These are phyloP conservation scores for Ogataea allantospora DNA, from an alignment of 805 yeast genomes.

Conservation along the genomic window DNA sequence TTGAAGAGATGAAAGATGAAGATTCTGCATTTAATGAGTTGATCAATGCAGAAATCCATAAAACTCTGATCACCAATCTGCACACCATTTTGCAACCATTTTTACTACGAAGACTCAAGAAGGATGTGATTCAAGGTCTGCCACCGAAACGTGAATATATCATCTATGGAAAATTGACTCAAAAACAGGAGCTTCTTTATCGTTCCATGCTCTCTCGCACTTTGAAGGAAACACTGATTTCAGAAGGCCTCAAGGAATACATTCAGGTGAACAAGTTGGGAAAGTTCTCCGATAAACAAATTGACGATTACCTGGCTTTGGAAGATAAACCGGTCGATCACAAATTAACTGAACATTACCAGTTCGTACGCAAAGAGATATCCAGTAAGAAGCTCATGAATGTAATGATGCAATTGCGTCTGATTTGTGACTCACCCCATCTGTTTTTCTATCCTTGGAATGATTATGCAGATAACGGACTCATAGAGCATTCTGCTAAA, in stretches of 20 bases:
- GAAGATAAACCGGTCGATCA: constrained; percentile 12
- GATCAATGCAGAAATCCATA: constrained; percentile 57
- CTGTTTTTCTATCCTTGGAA: constrained; percentile 79
- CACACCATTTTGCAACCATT: constrained; percentile 91
- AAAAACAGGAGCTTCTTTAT: constrained; percentile 55
- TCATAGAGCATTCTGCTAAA: constrained; percentile 68
- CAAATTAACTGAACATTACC: constrained; percentile 7
- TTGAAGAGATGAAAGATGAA: constrained; percentile 39
- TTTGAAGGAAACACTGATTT: constrained; percentile 44
- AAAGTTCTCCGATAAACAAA: background rate
- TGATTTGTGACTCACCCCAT: constrained; percentile 83
- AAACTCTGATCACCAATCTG: constrained; percentile 65
- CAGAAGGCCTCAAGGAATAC: constrained; percentile 51
- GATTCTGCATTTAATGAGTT: constrained; percentile 43
- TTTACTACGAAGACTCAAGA: constrained; percentile 75
- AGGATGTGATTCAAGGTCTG: constrained; percentile 61
- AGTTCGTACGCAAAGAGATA: constrained; percentile 32
- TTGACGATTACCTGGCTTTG: constrained; percentile 17
- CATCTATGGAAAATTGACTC: constrained; percentile 66
- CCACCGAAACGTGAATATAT: constrained; percentile 92
- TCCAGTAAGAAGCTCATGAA: constrained; percentile 54
- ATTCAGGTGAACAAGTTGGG: constrained; percentile 21
- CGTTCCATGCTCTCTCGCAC: constrained; percentile 43
- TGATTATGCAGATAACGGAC: constrained; percentile 36
- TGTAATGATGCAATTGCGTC: constrained; percentile 78